These are phyloP conservation scores for Rosa rugosa DNA, from an alignment of 306 rosid genomes.

Conservation along the genomic window DNA sequence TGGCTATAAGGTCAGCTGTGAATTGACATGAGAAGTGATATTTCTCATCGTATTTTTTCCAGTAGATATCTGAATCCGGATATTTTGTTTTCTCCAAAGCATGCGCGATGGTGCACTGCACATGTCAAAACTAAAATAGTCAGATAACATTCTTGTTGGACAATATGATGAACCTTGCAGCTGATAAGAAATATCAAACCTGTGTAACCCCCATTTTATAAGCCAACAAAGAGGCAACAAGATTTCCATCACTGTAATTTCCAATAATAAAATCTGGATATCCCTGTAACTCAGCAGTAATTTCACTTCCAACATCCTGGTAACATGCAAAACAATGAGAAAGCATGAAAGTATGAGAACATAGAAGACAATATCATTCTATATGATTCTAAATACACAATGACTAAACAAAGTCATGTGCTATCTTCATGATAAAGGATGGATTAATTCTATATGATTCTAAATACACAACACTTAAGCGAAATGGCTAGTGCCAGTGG, in stretches of 20 bases:
- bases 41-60: constrained; percentile 84
- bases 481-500: not conserved
- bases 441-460: no score
- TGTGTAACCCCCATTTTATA: constrained; percentile 93
- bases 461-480: no score
- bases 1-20: constrained; percentile 91
- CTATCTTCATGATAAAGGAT: constrained; percentile 5
- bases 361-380: not conserved
- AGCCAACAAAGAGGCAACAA: constrained; percentile 86
- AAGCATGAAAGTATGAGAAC: not conserved
- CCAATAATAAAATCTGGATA: constrained; percentile 87
- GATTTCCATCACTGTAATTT: constrained; percentile 97
- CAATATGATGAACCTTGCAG: not conserved
- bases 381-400: not conserved
- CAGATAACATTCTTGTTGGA: constrained; percentile 18
- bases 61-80: constrained; percentile 83
- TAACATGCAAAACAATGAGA: constrained; percentile 23
- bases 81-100: constrained; percentile 96
- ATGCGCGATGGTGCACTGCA: constrained; percentile 88
- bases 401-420: not conserved
- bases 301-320: constrained; percentile 86
- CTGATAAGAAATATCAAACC: constrained; percentile 40
- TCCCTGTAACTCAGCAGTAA: constrained; percentile 76
- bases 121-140: constrained; percentile 28
- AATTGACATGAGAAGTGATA: constrained; percentile 92